phyloP scores from a whole-genome alignment of 2,329 filamentous ascomycete species.

The Hypoxylon rubiginosum region DNA sequence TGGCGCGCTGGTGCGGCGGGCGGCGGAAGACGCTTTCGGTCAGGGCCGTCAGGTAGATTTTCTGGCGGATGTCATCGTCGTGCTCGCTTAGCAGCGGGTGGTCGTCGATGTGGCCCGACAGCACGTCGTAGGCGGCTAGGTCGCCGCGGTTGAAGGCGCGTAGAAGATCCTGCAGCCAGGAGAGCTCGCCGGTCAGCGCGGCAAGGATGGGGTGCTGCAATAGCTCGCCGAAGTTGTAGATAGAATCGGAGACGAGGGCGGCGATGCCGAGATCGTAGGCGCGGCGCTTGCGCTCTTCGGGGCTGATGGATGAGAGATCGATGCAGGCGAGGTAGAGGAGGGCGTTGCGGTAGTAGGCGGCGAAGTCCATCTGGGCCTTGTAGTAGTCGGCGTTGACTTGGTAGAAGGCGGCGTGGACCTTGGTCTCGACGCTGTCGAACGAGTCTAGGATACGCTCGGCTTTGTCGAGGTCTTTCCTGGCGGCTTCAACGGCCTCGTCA shows the following conservation, averaged over 20 bases:
- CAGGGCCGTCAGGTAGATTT: slow-evolving; percentile 96
- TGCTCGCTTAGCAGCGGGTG: slow-evolving; percentile 85
- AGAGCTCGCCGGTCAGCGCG: slow-evolving; percentile 80
- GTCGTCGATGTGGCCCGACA: slow-evolving; percentile 84
- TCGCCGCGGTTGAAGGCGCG: slow-evolving; percentile 98
- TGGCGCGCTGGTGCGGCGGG: slow-evolving; percentile 93
- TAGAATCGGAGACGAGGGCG: slow-evolving; percentile 91
- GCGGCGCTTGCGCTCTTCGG: slow-evolving; percentile 81
- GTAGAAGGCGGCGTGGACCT: slow-evolving; percentile 97
- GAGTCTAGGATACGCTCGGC: slow-evolving; percentile 89
- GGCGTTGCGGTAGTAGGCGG: slow-evolving; percentile 96
- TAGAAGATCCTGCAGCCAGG: slow-evolving; percentile 94
- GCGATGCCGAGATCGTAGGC: slow-evolving; percentile 95
- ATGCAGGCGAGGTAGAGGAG: slow-evolving; percentile 98
- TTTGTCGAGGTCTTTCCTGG: slow-evolving; percentile 86
- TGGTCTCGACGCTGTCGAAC: slow-evolving; percentile 95
- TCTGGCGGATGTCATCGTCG: slow-evolving; percentile 89
- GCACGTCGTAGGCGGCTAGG: slow-evolving; percentile 84
- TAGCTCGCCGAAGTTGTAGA: slow-evolving; percentile 99
- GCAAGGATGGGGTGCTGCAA: slow-evolving; percentile 96
- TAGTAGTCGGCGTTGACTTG: slow-evolving; percentile 95
- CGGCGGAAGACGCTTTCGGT: slow-evolving; percentile 97
- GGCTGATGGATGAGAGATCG: slow-evolving; percentile 80
- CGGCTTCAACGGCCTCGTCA: slow-evolving; percentile 70
- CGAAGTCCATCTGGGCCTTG: slow-evolving; percentile 92